A percentile compares a stretch with the other conserved stretches of the same genome.
Evolutionary conservation across 768 basidiomycete species (phyloP).

Genomic region (Sarcodon aspratus): DNA sequence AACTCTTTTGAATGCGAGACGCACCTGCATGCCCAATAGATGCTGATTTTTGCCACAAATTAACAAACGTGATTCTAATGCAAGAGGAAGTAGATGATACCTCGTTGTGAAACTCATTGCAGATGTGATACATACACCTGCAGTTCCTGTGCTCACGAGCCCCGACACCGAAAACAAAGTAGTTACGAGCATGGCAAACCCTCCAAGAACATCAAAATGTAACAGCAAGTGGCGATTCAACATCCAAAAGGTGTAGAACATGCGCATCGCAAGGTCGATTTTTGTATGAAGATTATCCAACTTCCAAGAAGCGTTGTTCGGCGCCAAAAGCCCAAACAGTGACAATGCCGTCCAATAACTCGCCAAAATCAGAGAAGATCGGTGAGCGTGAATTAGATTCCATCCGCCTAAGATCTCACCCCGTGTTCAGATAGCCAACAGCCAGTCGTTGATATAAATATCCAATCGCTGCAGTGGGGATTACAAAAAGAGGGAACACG

Average conservation of each 20-base stretch:
- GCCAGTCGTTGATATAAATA: constrained; percentile 61
- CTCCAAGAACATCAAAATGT: constrained; percentile 74
- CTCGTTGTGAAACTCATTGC: constrained; percentile 49
- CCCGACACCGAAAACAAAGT: constrained; percentile 66
- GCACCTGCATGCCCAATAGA: no score
- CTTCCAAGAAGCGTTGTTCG: constrained; percentile 71
- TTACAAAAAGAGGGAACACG: constrained; percentile 74
- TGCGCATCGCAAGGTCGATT: constrained; percentile 73
- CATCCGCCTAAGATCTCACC: constrained; percentile 80
- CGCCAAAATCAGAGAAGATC: constrained; percentile 75
- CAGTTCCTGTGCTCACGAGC: constrained; percentile 45
- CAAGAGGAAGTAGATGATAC: no score
- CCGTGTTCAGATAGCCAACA: constrained; percentile 66
- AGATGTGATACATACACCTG: constrained; percentile 68
- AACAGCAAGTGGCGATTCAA: constrained; percentile 77
- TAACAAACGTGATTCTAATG: no score
- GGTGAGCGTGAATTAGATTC: constrained; percentile 83
- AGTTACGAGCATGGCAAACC: constrained; percentile 60
- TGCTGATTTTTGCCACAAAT: no score
- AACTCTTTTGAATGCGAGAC: no score
- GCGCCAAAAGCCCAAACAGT: constrained; percentile 87
- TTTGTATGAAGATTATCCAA: constrained; percentile 59
- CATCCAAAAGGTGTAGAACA: constrained; percentile 90
- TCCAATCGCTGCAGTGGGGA: constrained; percentile 68
- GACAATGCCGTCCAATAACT: constrained; percentile 82